Evolutionary conservation across 495 filamentous ascomycete species (phyloP), one percentile per base, ranked within the genome.

Genomic region (Rhypophila decipiens): DNA sequence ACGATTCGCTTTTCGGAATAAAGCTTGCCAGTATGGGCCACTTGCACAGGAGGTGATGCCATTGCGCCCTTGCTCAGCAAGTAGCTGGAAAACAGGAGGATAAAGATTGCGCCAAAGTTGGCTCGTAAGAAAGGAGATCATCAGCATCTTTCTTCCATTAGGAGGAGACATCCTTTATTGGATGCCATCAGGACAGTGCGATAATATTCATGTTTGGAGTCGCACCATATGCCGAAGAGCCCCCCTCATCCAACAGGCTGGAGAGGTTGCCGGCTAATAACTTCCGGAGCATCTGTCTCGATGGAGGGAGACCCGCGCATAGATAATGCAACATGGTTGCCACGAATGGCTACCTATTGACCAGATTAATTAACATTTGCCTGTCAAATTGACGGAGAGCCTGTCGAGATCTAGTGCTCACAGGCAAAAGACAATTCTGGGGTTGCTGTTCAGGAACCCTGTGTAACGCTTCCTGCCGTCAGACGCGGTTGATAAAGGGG

Each of bases 1-100:
- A 66, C 42, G 37, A 60, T 48, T 18, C 60, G 58, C 46, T 52
- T 61, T 39, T 65, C 57, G 45, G 49, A 47, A 29, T 48, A 47
- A 34, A 60, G n/a, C 19, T 43, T 37, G 39, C 47, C 40, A 27
- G 48, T 5, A 10, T 19, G 2, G 18, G 2, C n/a, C 4, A 5
- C 38, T n/a, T n/a, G n/a, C n/a, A 20, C 8, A 20, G 38, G 5
- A 5, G 12, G 20, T 3, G 38, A 5, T 19, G 38, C 40, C 40
- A 31, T 31, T 31, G 27, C 7, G 13, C 7, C 7, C 27, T 31
- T 31, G n/a, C n/a, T 31, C 27, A 31, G 7, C 7, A 31, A 31
- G 27, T 7, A 13, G 13, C 13, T 7, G 7, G 13, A 31, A 31
- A 13, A 31, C 7, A 31, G 27, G 27, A 31, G 7, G 27, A 31